These are phyloP conservation scores for Mucor velutinosus DNA, from an alignment of 371 early-diverging fungal genomes.

Conservation along the genomic window DNA sequence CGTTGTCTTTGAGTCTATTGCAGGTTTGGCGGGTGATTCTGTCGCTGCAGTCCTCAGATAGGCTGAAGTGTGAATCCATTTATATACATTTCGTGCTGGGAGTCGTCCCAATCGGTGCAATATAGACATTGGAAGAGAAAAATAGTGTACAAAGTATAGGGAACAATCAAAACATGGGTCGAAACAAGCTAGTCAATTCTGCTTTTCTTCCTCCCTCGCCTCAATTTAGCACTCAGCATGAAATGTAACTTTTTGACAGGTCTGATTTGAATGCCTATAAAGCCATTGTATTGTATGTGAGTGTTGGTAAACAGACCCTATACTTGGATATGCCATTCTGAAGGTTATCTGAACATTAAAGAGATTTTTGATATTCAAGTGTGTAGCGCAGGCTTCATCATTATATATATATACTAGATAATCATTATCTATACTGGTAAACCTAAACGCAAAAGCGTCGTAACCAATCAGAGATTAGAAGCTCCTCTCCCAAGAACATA, in stretches of 20 bases:
- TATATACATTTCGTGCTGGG: background rate
- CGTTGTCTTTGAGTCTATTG: background rate
- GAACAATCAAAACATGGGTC: constrained; percentile 8
- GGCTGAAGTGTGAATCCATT: background rate
- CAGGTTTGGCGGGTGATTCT: background rate
- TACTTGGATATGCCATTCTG: too few species aligned
- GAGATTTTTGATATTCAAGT: too few species aligned
- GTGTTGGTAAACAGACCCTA: background rate
- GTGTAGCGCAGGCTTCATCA: too few species aligned
- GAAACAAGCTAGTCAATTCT: background rate
- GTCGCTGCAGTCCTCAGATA: background rate
- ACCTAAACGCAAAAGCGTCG: too few species aligned
- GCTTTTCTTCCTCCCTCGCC: background rate
- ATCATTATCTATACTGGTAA: too few species aligned
- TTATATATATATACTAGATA: too few species aligned
- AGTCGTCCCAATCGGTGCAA: constrained; percentile 2
- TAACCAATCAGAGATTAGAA: too few species aligned
- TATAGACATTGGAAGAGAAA: background rate
- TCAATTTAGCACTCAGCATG: constrained; percentile 1
- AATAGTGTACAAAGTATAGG: background rate
- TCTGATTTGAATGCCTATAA: background rate
- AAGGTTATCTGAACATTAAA: too few species aligned
- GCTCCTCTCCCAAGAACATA: too few species aligned
- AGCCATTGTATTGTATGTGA: background rate
- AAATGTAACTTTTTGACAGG: background rate